Evolutionary conservation across 768 basidiomycete genomes (phyloP).

Genomic region (Russula brevipes): DNA sequence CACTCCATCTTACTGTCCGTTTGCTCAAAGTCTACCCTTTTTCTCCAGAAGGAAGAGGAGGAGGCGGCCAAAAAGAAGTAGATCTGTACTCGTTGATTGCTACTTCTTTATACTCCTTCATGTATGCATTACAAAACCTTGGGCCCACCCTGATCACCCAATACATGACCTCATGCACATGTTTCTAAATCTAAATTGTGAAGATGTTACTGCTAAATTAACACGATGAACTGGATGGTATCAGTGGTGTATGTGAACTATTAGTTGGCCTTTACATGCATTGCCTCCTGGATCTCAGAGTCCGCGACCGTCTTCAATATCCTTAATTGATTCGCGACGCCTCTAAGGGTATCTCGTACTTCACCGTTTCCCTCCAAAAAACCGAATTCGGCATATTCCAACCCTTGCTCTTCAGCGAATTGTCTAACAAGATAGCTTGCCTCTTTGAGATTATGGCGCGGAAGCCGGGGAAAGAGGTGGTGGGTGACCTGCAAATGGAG

Average conservation of each 20-base stretch:
- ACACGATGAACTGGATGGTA: neutral
- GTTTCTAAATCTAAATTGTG: neutral
- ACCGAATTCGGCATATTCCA: conserved; percentile 88
- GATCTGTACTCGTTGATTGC: conserved; percentile 29
- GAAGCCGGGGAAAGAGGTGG: conserved; percentile 92
- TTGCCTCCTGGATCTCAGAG: conserved; percentile 60
- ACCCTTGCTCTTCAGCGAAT: conserved; percentile 78
- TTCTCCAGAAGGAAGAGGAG: conserved; percentile 77
- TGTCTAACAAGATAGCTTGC: conserved; percentile 83
- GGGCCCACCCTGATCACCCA: conserved; percentile 30
- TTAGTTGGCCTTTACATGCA: conserved; percentile 41
- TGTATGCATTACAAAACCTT: conserved; percentile 37
- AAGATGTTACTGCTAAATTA: neutral
- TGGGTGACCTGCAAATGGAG: conserved; percentile 97
- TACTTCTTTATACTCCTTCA: conserved; percentile 26
- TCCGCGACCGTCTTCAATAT: conserved; percentile 80
- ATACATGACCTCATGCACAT: conserved; percentile 20
- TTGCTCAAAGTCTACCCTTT: conserved; percentile 24
- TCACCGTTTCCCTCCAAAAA: conserved; percentile 83
- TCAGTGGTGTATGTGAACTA: neutral
- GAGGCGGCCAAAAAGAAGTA: conserved; percentile 91
- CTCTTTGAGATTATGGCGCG: conserved; percentile 83
- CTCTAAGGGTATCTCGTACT: conserved; percentile 73
- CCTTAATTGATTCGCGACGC: conserved; percentile 83
- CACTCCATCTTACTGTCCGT: neutral